Conservation (phyloP, 2,329 filamentous ascomycete species). For the Cephalotrichum gorgonifer region DNA sequence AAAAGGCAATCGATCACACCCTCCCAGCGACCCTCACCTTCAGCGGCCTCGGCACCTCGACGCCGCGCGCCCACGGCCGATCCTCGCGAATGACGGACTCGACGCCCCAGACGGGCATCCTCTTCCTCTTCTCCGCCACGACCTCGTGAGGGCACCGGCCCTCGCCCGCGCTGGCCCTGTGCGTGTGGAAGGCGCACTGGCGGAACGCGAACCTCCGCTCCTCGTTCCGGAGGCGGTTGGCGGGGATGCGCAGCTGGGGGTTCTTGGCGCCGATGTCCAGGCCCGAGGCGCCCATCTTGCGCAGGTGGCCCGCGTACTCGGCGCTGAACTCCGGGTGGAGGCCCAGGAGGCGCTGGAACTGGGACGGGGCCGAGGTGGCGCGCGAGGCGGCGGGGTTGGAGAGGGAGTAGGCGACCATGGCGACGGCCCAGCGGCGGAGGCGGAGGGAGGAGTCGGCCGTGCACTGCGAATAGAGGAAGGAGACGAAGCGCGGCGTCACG, state of each 20-base stretch:
- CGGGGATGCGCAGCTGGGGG: slow-evolving; percentile 47
- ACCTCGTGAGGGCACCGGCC: slow-evolving; percentile 37
- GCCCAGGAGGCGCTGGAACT: slow-evolving; percentile 32
- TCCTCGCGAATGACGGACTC: background rate
- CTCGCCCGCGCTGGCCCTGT: slow-evolving; percentile 43
- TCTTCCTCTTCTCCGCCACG: background rate
- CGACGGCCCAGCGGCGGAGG: slow-evolving; percentile 48
- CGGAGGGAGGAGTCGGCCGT: slow-evolving; percentile 37
- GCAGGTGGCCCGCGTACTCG: slow-evolving; percentile 41
- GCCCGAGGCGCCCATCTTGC: slow-evolving; percentile 38
- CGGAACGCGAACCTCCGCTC: slow-evolving; percentile 51
- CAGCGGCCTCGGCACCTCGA: slow-evolving; percentile 1
- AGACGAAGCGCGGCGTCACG: slow-evolving; percentile 38
- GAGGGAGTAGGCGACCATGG: slow-evolving; percentile 49
- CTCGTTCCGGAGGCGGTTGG: slow-evolving; percentile 43
- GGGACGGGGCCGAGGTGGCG: slow-evolving; percentile 14
- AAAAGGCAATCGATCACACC: background rate
- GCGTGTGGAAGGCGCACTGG: slow-evolving; percentile 51
- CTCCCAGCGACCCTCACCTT: background rate
- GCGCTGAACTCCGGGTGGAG: slow-evolving; percentile 32
- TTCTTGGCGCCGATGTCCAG: slow-evolving; percentile 48
- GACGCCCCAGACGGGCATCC: slow-evolving; percentile 1
- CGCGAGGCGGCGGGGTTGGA: slow-evolving; percentile 13
- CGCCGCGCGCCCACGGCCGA: background rate
- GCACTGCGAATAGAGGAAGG: slow-evolving; percentile 43